Evolutionary conservation across 1,284 basidiomycete genomes (phyloP).

Genomic region (Moesziomyces globuligerus): DNA sequence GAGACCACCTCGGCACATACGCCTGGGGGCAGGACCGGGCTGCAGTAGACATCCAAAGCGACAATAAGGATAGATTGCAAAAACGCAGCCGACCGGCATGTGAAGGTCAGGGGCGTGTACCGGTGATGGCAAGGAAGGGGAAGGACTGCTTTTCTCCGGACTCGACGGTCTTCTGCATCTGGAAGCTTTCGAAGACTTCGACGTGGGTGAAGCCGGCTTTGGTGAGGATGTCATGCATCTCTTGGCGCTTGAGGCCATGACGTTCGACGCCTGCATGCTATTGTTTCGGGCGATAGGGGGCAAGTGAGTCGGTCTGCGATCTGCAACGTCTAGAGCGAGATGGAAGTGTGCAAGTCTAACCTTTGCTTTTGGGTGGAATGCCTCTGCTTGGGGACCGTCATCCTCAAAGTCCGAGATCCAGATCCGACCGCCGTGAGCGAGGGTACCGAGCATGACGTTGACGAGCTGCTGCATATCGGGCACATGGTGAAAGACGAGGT

Average conservation of each 20-base stretch:
- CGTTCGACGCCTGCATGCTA: slow-evolving; percentile 45
- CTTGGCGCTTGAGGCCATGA: slow-evolving; percentile 31
- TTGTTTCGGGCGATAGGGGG: background rate
- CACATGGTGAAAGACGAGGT: slow-evolving; percentile 49
- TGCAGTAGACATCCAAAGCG: background rate
- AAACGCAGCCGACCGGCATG: no score
- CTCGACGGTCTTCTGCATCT: slow-evolving; percentile 35
- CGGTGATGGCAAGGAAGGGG: slow-evolving; percentile 43
- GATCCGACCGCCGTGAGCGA: slow-evolving; percentile 15
- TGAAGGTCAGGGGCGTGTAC: slow-evolving; percentile 21
- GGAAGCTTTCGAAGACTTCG: slow-evolving; percentile 46
- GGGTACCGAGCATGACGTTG: slow-evolving; percentile 21
- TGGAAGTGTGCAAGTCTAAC: slow-evolving; percentile 3
- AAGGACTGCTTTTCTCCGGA: slow-evolving; percentile 11
- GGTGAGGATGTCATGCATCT: slow-evolving; percentile 34
- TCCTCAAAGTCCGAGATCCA: slow-evolving; percentile 47
- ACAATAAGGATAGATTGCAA: background rate
- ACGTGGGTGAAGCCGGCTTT: slow-evolving; percentile 34
- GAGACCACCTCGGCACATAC: background rate
- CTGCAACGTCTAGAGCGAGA: background rate
- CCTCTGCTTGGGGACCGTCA: slow-evolving; percentile 22
- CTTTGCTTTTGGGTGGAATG: slow-evolving; percentile 48
- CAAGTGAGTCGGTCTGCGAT: background rate
- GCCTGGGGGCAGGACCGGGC: no score
- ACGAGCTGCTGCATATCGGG: slow-evolving; percentile 33